Evolutionary conservation across 176 grass and related monocot species (phyloP).

Genomic region (Aegilops tauschii): DNA sequence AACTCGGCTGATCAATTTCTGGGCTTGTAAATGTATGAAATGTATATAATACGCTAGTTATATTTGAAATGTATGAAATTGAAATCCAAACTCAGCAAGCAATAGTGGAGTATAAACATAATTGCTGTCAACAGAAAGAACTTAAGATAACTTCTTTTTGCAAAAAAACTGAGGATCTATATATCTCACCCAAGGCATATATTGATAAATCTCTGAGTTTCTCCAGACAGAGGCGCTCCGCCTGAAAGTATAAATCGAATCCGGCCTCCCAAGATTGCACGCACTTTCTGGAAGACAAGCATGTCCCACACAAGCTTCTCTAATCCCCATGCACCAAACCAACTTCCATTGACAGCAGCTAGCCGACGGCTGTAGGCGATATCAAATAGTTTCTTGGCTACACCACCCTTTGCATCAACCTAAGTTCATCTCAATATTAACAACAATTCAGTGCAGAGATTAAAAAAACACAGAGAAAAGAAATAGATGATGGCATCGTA

Average conservation of each 20-base stretch:
- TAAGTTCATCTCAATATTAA: conserved; percentile 32
- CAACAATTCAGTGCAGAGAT: neutral
- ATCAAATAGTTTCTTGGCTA: conserved; percentile 83
- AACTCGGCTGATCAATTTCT: neutral
- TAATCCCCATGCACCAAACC: conserved; percentile 92
- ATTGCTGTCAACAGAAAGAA: neutral
- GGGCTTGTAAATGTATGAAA: neutral
- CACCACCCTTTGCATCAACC: conserved; percentile 85
- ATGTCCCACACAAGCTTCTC: conserved; percentile 90
- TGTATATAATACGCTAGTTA: neutral
- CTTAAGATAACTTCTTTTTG: neutral
- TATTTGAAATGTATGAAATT: neutral
- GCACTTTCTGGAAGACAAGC: conserved; percentile 80
- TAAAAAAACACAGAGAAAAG: neutral
- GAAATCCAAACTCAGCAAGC: neutral
- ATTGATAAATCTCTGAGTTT: conserved; percentile 96
- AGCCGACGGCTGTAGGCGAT: conserved; percentile 72
- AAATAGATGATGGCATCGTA: neutral
- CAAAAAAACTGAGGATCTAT: neutral
- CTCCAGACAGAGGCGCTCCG: conserved; percentile 78
- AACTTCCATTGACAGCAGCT: conserved; percentile 91
- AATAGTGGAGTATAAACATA: neutral
- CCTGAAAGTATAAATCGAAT: conserved; percentile 87
- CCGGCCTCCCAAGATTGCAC: conserved; percentile 71
- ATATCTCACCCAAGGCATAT: conserved; percentile 94